A percentile compares a stretch with the other conserved stretches of the same genome.
Evolutionary conservation across 768 basidiomycete species (phyloP).

Genomic region (Cyclocybe cylindracea): DNA sequence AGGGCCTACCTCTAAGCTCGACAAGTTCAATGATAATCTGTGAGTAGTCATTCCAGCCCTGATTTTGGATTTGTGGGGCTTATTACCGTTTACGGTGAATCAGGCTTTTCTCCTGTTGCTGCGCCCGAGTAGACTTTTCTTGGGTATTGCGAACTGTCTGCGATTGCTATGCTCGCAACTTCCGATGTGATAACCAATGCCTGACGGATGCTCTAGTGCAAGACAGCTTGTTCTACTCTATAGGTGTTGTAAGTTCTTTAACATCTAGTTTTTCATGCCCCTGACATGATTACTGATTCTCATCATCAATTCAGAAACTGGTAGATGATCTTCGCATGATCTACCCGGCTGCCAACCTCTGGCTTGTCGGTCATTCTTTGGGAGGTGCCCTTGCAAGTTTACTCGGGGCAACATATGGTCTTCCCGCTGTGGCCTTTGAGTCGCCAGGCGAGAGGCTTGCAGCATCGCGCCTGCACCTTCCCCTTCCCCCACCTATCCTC

Average conservation of each 20-base stretch:
- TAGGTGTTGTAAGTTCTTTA: slow-evolving; percentile 67
- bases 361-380: slow-evolving; percentile 88
- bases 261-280: not conserved
- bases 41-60: slow-evolving; percentile 18
- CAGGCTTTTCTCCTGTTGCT: slow-evolving; percentile 90
- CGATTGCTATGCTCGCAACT: slow-evolving; percentile 74
- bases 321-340: slow-evolving; percentile 83
- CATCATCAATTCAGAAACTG: slow-evolving; percentile 56
- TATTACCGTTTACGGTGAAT: not conserved
- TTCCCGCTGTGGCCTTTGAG: slow-evolving; percentile 89
- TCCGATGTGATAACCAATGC: slow-evolving; percentile 80
- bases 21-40: slow-evolving; percentile 92
- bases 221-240: slow-evolving; percentile 91
- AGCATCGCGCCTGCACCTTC: slow-evolving; percentile 85
- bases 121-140: slow-evolving; percentile 83
- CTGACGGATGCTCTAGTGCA: slow-evolving; percentile 80
- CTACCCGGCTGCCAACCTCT: slow-evolving; percentile 84
- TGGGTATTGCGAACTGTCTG: slow-evolving; percentile 89
- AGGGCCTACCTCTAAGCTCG: slow-evolving; percentile 86
- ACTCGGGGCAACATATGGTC: slow-evolving; percentile 88
- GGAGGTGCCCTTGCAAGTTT: slow-evolving; percentile 90
- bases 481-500: slow-evolving; percentile 24
- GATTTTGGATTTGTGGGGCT: not conserved
- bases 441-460: slow-evolving; percentile 77
- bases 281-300: not conserved